Evolutionary conservation across 345 rosid species (phyloP).

Genomic region (Balakata baccata): DNA sequence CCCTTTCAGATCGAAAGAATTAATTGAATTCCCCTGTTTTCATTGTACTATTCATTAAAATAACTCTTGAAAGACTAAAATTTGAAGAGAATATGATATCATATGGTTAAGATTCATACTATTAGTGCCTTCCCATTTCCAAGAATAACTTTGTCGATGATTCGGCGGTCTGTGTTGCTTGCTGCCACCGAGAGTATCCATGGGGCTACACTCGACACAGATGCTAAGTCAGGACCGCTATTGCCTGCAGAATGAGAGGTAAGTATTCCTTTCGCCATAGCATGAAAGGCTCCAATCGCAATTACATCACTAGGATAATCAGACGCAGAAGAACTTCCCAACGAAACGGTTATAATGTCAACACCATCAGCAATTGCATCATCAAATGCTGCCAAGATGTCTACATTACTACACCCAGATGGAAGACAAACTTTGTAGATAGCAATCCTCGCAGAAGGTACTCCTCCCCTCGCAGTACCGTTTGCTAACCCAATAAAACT

Average conservation of each 20-base stretch:
- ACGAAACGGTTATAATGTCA: slow-evolving; percentile 34
- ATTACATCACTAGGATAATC: not conserved
- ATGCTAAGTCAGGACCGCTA: not conserved
- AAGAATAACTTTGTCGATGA: slow-evolving; percentile 25
- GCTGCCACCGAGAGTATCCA: slow-evolving; percentile 39
- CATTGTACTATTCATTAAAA: not conserved
- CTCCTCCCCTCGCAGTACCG: slow-evolving; percentile 61
- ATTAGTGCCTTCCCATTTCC: slow-evolving; percentile 17
- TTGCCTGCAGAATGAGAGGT: slow-evolving; percentile 32
- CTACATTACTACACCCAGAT: not conserved
- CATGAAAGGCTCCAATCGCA: slow-evolving; percentile 38
- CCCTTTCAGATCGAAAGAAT: not conserved
- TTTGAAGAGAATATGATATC: not conserved
- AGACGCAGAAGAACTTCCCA: not conserved
- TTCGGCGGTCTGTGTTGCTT: slow-evolving; percentile 28
- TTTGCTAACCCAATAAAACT: slow-evolving; percentile 46
- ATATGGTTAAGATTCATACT: slow-evolving; percentile 16
- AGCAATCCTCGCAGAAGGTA: slow-evolving; percentile 53
- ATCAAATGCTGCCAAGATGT: slow-evolving; percentile 45
- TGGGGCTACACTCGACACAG: slow-evolving; percentile 25
- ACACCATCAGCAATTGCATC: slow-evolving; percentile 68
- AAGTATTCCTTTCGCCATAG: slow-evolving; percentile 31
- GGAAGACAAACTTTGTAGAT: slow-evolving; percentile 33
- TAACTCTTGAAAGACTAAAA: not conserved
- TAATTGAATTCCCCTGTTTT: slow-evolving; percentile 3